Conservation (phyloP, 1,284 basidiomycete species). For the Malassezia obtusa region DNA sequence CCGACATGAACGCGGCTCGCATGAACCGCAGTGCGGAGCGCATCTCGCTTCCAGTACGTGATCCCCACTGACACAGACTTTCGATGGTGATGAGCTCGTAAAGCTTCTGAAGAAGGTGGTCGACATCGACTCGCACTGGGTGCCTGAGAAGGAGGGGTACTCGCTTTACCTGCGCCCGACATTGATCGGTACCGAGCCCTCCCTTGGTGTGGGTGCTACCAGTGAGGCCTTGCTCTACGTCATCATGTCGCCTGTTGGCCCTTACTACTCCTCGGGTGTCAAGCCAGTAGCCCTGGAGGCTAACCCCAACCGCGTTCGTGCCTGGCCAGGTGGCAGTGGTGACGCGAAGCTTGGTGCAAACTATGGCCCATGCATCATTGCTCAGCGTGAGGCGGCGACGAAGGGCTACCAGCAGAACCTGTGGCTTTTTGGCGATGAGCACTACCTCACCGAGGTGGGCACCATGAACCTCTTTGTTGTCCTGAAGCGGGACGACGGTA, state of each 20-base stretch:
- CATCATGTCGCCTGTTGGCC: conserved; percentile 70
- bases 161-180: conserved; percentile 78
- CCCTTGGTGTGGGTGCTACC: conserved; percentile 78
- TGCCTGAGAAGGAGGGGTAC: conserved; percentile 78
- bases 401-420: conserved; percentile 87
- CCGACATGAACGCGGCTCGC: conserved; percentile 91
- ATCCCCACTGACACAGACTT: conserved; percentile 51
- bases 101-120: conserved; percentile 83
- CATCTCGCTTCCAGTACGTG: conserved; percentile 64
- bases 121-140: conserved; percentile 78
- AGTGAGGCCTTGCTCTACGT: conserved; percentile 85
- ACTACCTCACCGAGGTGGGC: conserved; percentile 53
- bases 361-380: conserved; percentile 49
- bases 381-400: conserved; percentile 72
- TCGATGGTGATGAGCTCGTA: conserved; percentile 68
- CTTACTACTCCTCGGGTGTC: conserved; percentile 89
- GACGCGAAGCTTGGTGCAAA: conserved; percentile 46
- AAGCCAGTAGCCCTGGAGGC: conserved; percentile 88
- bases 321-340: conserved; percentile 46
- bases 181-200: conserved; percentile 79
- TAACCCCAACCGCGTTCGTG: conserved; percentile 68
- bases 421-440: conserved; percentile 62
- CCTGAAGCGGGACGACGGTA: conserved; percentile 64
- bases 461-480: conserved; percentile 95
- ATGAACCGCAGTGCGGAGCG: conserved; percentile 59